Evolutionary conservation across 2,329 filamentous ascomycete genomes (phyloP).

Genomic region (Aureobasidium lini): DNA sequence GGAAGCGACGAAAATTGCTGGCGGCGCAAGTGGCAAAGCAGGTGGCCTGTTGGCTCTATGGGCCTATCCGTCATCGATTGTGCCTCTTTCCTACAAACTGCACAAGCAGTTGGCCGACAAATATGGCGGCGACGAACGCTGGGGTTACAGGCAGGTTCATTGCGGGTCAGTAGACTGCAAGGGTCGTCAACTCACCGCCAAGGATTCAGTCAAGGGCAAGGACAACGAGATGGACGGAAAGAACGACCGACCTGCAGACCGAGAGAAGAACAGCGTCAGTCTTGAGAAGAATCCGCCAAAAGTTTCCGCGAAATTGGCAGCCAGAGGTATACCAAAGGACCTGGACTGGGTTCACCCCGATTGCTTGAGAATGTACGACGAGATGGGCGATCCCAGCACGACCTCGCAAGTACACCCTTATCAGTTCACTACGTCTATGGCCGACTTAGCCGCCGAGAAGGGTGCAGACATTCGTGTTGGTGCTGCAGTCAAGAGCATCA

Average conservation of each 20-base stretch:
- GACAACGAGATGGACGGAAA: conserved; percentile 25
- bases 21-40: conserved; percentile 91
- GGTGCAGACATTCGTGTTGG: conserved; percentile 55
- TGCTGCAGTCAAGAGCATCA: conserved; percentile 59
- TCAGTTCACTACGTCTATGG: conserved; percentile 81
- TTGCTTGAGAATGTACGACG: conserved; percentile 61
- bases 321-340: conserved; percentile 62
- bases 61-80: conserved; percentile 80
- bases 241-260: conserved; percentile 21
- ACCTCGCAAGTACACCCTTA: conserved; percentile 93
- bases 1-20: conserved; percentile 76
- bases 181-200: conserved; percentile 18
- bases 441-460: conserved; percentile 59
- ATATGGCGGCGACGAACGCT: conserved; percentile 67
- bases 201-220: conserved; percentile 23
- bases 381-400: conserved; percentile 73
- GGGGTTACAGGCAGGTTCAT: conserved; percentile 77
- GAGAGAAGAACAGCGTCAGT: conserved; percentile 37
- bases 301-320: conserved; percentile 44
- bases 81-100: conserved; percentile 75
- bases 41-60: conserved; percentile 84
- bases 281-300: conserved; percentile 49
- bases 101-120: conserved; percentile 79
- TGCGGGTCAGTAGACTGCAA: conserved; percentile 59
- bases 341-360: conserved; percentile 76